phyloP scores from a whole-genome alignment of 164 flowering plant genomes.

The Nelumbo lutea region DNA sequence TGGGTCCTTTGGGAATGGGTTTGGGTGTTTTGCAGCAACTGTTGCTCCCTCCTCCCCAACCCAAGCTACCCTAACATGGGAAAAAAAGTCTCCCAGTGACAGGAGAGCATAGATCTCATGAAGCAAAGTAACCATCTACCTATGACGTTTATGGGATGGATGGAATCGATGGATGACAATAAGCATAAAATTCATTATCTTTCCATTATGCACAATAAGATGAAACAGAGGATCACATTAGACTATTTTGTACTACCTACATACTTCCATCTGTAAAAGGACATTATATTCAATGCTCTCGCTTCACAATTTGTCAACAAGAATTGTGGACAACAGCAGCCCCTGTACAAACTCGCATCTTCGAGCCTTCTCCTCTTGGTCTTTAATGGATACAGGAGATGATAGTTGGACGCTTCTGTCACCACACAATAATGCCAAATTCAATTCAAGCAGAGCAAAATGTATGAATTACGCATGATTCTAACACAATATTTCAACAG shows the following conservation, averaged over 20 bases:
- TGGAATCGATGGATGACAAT: too few relatives aligned
- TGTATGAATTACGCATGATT: neutral
- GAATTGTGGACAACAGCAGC: constrained; percentile 57
- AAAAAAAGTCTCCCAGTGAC: too few relatives aligned
- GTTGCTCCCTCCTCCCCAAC: too few relatives aligned
- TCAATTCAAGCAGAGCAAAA: neutral
- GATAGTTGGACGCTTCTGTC: constrained; percentile 31
- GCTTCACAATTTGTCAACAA: constrained; percentile 36
- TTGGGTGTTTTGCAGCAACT: too few relatives aligned
- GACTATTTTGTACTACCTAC: constrained; percentile 5
- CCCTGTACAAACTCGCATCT: constrained; percentile 61
- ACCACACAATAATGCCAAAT: constrained; percentile 7
- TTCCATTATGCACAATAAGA: constrained; percentile 15
- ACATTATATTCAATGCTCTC: constrained; percentile 8
- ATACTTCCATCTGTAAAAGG: neutral
- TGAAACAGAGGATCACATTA: neutral
- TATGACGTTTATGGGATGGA: too few relatives aligned
- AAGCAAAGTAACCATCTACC: too few relatives aligned
- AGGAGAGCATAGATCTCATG: too few relatives aligned
- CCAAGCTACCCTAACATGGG: too few relatives aligned
- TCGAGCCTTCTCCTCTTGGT: constrained; percentile 50
- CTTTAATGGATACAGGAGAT: constrained; percentile 38
- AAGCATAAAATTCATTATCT: neutral
- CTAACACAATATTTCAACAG: neutral
- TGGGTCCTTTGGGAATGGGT: too few relatives aligned